Evolutionary conservation across 352 stramenopile species (phyloP), one percentile per base, ranked within the genome.

Genomic region (Globisporangium rhizosaccharum): DNA sequence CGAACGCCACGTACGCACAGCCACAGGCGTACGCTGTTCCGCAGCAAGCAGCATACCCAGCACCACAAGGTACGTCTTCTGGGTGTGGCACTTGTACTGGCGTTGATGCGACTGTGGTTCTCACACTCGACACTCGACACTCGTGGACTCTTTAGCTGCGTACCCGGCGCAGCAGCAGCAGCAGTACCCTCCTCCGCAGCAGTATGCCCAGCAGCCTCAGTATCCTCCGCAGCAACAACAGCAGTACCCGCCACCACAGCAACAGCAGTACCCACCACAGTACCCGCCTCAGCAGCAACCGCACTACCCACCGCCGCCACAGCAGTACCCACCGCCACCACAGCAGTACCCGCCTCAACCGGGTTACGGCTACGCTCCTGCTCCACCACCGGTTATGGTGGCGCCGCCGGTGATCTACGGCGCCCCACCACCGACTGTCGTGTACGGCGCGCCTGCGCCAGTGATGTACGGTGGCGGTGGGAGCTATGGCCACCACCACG

Each of bases 11-110:
- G 26, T 68, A 76, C 36, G 56, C 45, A 23, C 69, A 72, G 51
- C 65, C 66, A 8, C 78, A 79, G 42, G 57, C 57, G 33, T 78
- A 82, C 57, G 70, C 67, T 18, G 59, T 62, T 1, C 63, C 67
- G 45, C 63, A 33, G 52, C 20, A 30, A 49, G 41, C 46, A 69
- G 76, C 46, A 7, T 49, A 56, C 42, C 44, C 52, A 23, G 10
- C 25, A 7, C 62, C 53, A 4, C 56, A 66, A 28, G 44, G 44
- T 49, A 49, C n/a, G 44, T 49, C 20, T 23, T 9, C 44, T 9
- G n/a, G 28, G 17, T 12, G 5, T 49, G 17, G 30, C 17, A 23
- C 17, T 49, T 47, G 42, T 17, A 47, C 20, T 17, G 14, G 5
- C 44, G 7, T 23, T 45, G 12, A 18, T 45, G 39, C 39, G 12